Conservation (phyloP, 2,329 filamentous ascomycete genomes). For the Talaromyces rugulosus region DNA sequence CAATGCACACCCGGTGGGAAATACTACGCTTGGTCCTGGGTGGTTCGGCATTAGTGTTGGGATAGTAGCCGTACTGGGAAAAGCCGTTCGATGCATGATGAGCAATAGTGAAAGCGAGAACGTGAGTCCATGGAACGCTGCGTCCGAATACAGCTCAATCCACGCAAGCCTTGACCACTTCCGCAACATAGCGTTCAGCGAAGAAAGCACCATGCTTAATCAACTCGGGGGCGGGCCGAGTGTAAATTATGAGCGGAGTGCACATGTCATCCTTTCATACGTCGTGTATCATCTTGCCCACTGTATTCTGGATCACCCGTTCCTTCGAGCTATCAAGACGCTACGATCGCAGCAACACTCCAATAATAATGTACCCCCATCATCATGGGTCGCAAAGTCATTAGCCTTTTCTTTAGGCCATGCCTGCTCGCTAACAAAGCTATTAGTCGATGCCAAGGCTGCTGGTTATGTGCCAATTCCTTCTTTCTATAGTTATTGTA, state of each 20-base stretch:
- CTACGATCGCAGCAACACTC: background rate
- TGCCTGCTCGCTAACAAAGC: slow-evolving; percentile 17
- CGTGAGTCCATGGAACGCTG: slow-evolving; percentile 13
- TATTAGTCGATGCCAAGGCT: slow-evolving; percentile 21
- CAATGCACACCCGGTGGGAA: background rate
- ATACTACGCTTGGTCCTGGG: slow-evolving; percentile 8
- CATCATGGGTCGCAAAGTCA: background rate
- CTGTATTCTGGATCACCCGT: slow-evolving; percentile 22
- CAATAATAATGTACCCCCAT: background rate
- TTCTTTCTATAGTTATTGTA: slow-evolving; percentile 22
- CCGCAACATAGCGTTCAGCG: background rate
- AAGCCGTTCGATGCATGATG: slow-evolving; percentile 20
- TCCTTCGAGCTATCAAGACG: slow-evolving; percentile 18
- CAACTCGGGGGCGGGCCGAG: slow-evolving; percentile 5
- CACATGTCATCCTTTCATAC: slow-evolving; percentile 20
- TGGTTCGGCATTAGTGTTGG: slow-evolving; percentile 18
- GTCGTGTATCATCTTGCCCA: slow-evolving; percentile 20
- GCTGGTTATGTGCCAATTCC: slow-evolving; percentile 20
- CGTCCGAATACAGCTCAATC: slow-evolving; percentile 16
- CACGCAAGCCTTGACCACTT: slow-evolving; percentile 13
- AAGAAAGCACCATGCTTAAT: slow-evolving; percentile 9
- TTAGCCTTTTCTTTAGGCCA: slow-evolving; percentile 9
- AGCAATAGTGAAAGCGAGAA: slow-evolving; percentile 4
- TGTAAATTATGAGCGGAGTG: slow-evolving; percentile 10
- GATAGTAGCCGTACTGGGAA: slow-evolving; percentile 16